These are phyloP conservation scores for Bisporella sp. DNA, from an alignment of 2,329 filamentous ascomycete genomes.

Conservation along the genomic window DNA sequence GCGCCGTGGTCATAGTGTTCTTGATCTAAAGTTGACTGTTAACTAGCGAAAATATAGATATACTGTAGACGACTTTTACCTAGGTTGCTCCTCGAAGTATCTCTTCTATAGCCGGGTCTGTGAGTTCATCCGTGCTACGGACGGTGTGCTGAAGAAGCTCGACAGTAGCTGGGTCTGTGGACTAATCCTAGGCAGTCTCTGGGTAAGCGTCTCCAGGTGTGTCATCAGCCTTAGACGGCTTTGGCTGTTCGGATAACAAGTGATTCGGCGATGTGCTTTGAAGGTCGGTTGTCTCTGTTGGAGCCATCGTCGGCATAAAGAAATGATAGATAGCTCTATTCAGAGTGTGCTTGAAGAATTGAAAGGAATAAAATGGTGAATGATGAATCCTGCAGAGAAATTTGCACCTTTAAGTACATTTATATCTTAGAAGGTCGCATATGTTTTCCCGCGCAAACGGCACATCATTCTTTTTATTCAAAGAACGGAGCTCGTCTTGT, in stretches of 20 bases:
- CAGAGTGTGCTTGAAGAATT: no score
- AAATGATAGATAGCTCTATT: not conserved
- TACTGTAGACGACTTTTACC: not conserved
- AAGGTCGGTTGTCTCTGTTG: not conserved
- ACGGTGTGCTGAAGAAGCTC: not conserved
- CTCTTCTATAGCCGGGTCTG: conserved; percentile 7
- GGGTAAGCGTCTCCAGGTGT: not conserved
- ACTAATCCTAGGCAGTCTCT: not conserved
- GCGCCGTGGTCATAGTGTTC: no score
- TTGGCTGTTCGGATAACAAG: not conserved
- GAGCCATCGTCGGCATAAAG: not conserved
- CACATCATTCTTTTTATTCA: no score
- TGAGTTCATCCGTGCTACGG: not conserved
- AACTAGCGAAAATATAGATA: not conserved
- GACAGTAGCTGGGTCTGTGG: not conserved
- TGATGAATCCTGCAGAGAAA: no score
- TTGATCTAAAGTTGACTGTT: not conserved
- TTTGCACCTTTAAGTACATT: no score
- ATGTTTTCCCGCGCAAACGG: no score
- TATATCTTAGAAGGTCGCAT: no score
- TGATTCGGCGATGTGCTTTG: no score
- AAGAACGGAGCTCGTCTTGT: no score
- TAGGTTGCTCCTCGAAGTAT: conserved; percentile 1
- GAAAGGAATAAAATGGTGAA: no score
- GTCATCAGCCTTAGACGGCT: not conserved